phyloP scores from a whole-genome alignment of 2,329 filamentous ascomycete genomes.

The Didymella segeticola region DNA sequence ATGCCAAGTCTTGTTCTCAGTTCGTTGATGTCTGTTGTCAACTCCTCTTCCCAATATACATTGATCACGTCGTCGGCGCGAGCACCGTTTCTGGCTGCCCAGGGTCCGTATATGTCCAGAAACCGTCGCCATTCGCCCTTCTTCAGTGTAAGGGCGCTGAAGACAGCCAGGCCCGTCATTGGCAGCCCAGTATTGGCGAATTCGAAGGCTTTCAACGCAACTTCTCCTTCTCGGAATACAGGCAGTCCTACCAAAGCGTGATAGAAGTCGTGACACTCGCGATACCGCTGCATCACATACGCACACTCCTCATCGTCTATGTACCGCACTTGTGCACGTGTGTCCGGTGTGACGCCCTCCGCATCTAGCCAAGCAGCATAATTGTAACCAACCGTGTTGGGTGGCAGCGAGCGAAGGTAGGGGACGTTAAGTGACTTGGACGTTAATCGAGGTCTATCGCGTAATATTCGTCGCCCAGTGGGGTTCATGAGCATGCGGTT shows the following conservation, averaged over 20 bases:
- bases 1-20: conserved; percentile 79
- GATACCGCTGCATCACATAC: conserved; percentile 98
- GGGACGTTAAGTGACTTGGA: conserved; percentile 72
- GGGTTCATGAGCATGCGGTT: conserved; percentile 85
- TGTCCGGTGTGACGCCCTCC: conserved; percentile 92
- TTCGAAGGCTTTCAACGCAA: conserved; percentile 97
- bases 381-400: conserved; percentile 76
- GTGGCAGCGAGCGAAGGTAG: conserved; percentile 73
- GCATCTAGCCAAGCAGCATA: conserved; percentile 93
- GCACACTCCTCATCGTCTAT: conserved; percentile 95
- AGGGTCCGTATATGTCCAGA: conserved; percentile 79
- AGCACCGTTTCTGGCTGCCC: conserved; percentile 86
- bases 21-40: conserved; percentile 81
- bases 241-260: conserved; percentile 92
- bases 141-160: conserved; percentile 72
- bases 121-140: conserved; percentile 71
- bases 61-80: conserved; percentile 84
- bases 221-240: conserved; percentile 90
- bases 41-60: conserved; percentile 95
- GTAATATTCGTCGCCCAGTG: conserved; percentile 89
- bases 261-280: conserved; percentile 97
- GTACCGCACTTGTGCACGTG: conserved; percentile 80
- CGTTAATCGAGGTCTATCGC: conserved; percentile 86
- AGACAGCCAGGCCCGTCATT: conserved; percentile 89
- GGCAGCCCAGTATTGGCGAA: conserved; percentile 93